Evolutionary conservation across 2,329 filamentous ascomycete species (phyloP), one percentile per base, ranked within the genome.

Genomic region (Fusarium neocosmosporiellum): DNA sequence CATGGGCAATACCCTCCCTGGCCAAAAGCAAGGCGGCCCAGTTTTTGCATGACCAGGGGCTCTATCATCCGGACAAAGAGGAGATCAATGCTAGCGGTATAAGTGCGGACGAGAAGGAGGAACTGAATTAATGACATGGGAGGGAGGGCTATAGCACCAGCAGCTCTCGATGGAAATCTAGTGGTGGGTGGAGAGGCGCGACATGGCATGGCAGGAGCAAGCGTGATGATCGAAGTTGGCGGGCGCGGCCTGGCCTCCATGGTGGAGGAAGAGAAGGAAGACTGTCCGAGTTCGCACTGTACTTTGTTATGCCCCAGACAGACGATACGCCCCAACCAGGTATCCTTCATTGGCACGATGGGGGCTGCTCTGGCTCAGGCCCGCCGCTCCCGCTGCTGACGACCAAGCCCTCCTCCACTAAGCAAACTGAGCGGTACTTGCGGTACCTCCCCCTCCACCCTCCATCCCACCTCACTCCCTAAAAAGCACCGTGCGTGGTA

Each of bases 401-500:
- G 65, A 74, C 67, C 64, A 69, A 69, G 59, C 53, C 71, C 63
- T 59, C 62, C 33, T 50, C 62, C 53, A 65, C 34, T 18, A 8
- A 18, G 54, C 20, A 29, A 24, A 62, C 59, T 62, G 46, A 41
- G 59, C 59, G 46, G 59, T 62, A 63, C 64, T 39, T 57, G 34
- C 39, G 67, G 64, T 60, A 62, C 67, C 46, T 48, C 62, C 50
- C 46, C 61, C 61, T 71, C 67, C 67, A 75, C 72, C 67, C 66
- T 67, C 70, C 67, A 68, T 67, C 66, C 74, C 75, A 74, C 69
- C 64, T 71, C 55, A 54, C 55, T 54, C 62, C 71, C 72, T 59
- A 46, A 69, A 70, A 74, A 70, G 74, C 75, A 77, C 75, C 75
- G 75, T 77, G 75, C 72, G 75, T 77, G 71, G 69, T 72, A 77